Conservation (phyloP, 495 filamentous ascomycete genomes). For the Penicillium ochrochloron region DNA sequence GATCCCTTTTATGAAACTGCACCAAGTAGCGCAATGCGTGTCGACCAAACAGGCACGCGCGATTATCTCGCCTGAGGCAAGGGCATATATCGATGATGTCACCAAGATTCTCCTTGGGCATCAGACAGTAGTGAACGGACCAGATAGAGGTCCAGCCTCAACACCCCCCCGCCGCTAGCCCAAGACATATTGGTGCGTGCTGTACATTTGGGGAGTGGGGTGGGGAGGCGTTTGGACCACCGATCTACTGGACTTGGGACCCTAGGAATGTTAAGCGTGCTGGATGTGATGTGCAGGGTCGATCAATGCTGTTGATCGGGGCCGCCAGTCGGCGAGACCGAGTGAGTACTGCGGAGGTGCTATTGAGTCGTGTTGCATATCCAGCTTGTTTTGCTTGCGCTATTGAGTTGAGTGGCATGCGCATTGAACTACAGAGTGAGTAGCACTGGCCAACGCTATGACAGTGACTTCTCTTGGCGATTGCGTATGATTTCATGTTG, state of each 20-base stretch:
- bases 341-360: not conserved
- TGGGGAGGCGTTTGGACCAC: not conserved
- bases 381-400: not conserved
- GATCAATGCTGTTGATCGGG: conserved; percentile 9
- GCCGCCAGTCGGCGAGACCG: not conserved
- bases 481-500: conserved; percentile 9
- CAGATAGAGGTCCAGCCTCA: conserved; percentile 4
- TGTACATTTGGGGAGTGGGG: not conserved
- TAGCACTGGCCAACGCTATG: conserved; percentile 16
- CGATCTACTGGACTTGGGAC: conserved; percentile 1
- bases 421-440: conserved; percentile 7
- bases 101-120: conserved; percentile 17
- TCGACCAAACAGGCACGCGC: conserved; percentile 21
- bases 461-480: conserved; percentile 1
- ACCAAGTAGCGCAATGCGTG: conserved; percentile 19
- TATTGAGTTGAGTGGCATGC: conserved; percentile 23
- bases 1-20: conserved; percentile 17
- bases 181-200: conserved; percentile 13
- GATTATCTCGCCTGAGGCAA: conserved; percentile 20
- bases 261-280: conserved; percentile 8
- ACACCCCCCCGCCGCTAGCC: conserved; percentile 3
- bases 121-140: not conserved
- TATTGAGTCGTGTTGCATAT: conserved; percentile 24
- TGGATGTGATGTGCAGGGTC: conserved; percentile 19
- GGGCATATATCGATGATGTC: conserved; percentile 27